phyloP scores from a whole-genome alignment of 2,329 filamentous ascomycete species.

The Fusarium algeriense region DNA sequence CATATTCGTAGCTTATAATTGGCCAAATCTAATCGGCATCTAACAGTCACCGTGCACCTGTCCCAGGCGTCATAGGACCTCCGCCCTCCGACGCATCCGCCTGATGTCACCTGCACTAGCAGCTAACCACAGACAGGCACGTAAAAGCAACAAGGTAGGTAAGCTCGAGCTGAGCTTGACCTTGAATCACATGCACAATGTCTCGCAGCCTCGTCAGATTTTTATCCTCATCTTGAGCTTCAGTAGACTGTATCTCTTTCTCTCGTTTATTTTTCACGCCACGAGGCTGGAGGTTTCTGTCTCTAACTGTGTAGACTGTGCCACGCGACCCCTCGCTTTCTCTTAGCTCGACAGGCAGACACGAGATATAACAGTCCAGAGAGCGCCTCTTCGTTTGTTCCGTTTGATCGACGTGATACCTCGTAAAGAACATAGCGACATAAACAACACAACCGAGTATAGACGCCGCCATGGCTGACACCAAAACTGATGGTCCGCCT shows the following conservation, averaged over 20 bases:
- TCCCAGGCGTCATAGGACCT: conserved; percentile 41
- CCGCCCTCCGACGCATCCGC: conserved; percentile 40
- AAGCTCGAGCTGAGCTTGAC: conserved; percentile 16
- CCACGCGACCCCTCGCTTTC: conserved; percentile 40
- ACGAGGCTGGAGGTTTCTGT: conserved; percentile 27
- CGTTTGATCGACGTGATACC: conserved; percentile 1
- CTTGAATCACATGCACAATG: conserved; percentile 45
- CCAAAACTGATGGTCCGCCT: conserved; percentile 38
- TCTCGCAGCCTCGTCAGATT: conserved; percentile 30
- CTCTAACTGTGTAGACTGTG: conserved; percentile 15
- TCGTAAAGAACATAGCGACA: conserved; percentile 1
- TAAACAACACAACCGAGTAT: conserved; percentile 5
- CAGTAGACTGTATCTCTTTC: conserved; percentile 1
- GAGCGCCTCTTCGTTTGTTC: conserved; percentile 6
- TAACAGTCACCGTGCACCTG: conserved; percentile 24
- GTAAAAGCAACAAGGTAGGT: background rate
- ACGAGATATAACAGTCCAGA: conserved; percentile 30
- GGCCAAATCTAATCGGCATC: conserved; percentile 27
- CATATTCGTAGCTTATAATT: conserved; percentile 33
- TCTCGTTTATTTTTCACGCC: conserved; percentile 3
- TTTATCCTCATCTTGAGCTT: conserved; percentile 14
- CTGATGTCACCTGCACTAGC: conserved; percentile 40
- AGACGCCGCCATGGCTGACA: conserved; percentile 44
- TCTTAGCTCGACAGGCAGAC: conserved; percentile 24
- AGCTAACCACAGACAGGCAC: conserved; percentile 25